Base-by-base conservation (phyloP, 176 grass and related monocot species). In the Eragrostis curvula region DNA sequence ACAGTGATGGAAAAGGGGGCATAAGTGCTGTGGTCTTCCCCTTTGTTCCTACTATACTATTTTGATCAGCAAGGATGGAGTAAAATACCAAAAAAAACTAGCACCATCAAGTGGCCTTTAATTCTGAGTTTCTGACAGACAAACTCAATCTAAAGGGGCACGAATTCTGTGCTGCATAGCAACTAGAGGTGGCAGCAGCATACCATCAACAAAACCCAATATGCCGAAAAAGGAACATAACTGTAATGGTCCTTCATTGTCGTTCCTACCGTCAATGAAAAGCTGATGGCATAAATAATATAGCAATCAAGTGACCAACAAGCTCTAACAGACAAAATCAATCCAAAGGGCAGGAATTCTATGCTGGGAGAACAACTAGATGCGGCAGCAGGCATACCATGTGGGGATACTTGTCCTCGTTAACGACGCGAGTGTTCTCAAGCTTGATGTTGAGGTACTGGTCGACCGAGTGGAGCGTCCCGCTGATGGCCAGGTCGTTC, bases 381-480 rank as follows among this genome's bases (percentile, higher is more conserved):
- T 25, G 42, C 4, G 9, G 20, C 9, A 29, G 45, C 30, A 74
- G 15, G 13, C 71, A 59, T 94, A 97, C 94, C 94, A 97, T 97
- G 77, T 97, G 94, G 48, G 94, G 94, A 25, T 92, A 97, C 80
- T 97, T 97, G 62, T 97, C 92, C 79, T 92, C 83, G 86, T 92
- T 92, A 12, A 97, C 94, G 36, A 97, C 89, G 2, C 89, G 92
- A 9, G 92, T 97, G 85, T 94, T 97, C 83, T 97, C 94, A 25
- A 97, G 92, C 89, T 97, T 97, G 88, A 97, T 97, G 80, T 97
- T 97, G 76, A 97, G 91, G 81, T 97, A 97, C 73, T 94, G 94
- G 61, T 97, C 94, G 6, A 97, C 94, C 42, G 91, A 97, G 79
- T 94, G 94, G 55, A 97, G 94, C 51, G 86, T 97, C 61, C 94